A percentile compares a stretch with the other conserved stretches of the same genome.
Evolutionary conservation across 345 rosid species (phyloP).

Genomic region (Lenwebbia sp.): DNA sequence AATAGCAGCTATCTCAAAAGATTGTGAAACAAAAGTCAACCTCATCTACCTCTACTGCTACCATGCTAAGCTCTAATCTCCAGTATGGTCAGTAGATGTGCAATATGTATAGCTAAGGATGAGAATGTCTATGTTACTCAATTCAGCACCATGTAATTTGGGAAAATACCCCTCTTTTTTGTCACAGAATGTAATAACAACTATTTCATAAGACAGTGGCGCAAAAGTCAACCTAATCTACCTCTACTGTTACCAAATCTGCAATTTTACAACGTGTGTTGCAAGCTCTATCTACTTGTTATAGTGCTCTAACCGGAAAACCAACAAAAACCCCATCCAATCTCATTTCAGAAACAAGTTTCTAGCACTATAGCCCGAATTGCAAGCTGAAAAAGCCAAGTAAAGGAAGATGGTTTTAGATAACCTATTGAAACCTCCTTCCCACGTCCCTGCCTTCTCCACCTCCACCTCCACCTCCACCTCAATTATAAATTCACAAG

Average conservation of each 20-base stretch:
- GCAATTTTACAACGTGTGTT: not conserved
- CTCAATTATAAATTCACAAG: not conserved
- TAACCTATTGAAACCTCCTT: not conserved
- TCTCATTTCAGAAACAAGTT: not conserved
- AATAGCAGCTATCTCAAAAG: not conserved
- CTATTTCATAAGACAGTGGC: not conserved
- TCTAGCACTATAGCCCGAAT: not conserved
- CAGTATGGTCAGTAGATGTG: not conserved
- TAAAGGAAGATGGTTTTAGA: not conserved
- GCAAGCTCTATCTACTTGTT: not conserved
- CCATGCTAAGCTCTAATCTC: not conserved
- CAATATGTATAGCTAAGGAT: not conserved
- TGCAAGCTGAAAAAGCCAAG: not conserved
- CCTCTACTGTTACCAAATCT: not conserved
- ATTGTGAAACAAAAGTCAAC: not conserved
- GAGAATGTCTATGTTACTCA: not conserved
- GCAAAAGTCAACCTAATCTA: not conserved
- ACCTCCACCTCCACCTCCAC: not conserved
- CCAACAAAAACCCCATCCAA: not conserved
- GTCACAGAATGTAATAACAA: not conserved
- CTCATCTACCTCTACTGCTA: not conserved
- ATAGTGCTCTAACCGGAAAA: not conserved
- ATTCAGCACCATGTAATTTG: not conserved
- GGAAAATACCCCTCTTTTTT: not conserved
- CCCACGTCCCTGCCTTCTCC: not conserved